A percentile compares a stretch with the other conserved stretches of the same genome.
phyloP scores from a whole-genome alignment of 345 rosid species.

The Punica granatum region DNA sequence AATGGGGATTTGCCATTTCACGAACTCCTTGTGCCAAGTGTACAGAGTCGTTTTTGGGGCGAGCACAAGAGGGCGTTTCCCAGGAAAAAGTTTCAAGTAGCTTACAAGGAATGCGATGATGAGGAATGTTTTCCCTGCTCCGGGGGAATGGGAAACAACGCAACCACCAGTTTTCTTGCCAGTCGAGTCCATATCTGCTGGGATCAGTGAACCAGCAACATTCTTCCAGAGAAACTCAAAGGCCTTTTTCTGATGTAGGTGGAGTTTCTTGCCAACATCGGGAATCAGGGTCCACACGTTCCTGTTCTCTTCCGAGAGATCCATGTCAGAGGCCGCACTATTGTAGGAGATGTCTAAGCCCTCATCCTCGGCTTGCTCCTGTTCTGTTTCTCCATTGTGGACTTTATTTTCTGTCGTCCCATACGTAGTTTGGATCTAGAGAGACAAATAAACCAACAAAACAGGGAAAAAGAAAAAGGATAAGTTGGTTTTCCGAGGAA shows the following conservation, averaged over 20 bases:
- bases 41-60: conserved; percentile 93
- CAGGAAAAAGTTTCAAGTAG: conserved; percentile 80
- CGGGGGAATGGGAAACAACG: conserved; percentile 90
- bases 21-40: conserved; percentile 93
- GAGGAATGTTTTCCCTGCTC: conserved; percentile 90
- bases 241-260: conserved; percentile 73
- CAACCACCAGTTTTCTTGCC: conserved; percentile 70
- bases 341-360: conserved; percentile 25
- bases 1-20: conserved; percentile 78
- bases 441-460: conserved; percentile 9
- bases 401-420: conserved; percentile 33
- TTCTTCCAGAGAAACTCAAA: conserved; percentile 91
- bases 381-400: background rate
- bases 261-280: conserved; percentile 55
- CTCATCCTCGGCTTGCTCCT: conserved; percentile 22
- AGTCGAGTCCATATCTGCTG: conserved; percentile 43
- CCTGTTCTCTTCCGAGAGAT: conserved; percentile 36
- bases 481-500: background rate
- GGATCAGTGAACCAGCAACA: conserved; percentile 63
- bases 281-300: conserved; percentile 88
- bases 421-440: conserved; percentile 33
- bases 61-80: conserved; percentile 75
- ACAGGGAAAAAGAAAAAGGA: background rate
- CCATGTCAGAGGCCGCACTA: conserved; percentile 16
- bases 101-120: conserved; percentile 84